These are phyloP conservation scores for Penicillium pancosmium DNA, from an alignment of 495 filamentous ascomycete species.

Conservation along the genomic window DNA sequence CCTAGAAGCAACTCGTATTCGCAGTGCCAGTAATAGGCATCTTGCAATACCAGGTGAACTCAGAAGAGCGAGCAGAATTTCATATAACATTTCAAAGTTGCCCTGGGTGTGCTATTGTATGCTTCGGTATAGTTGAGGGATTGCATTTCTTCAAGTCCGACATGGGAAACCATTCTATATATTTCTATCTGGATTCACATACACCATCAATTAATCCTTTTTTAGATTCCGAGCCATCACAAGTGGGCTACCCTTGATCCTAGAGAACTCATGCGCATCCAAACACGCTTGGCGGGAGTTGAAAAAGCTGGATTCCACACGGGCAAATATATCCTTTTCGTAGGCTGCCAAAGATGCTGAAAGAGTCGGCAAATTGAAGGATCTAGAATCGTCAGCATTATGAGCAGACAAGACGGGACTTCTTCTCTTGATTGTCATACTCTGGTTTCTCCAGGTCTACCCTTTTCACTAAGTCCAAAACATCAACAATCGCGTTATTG, in stretches of 20 bases:
- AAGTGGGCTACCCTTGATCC: slow-evolving; percentile 41
- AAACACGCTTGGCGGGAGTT: slow-evolving; percentile 62
- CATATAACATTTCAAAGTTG: too few species aligned
- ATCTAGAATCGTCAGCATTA: not conserved
- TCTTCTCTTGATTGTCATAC: slow-evolving; percentile 8
- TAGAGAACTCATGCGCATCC: slow-evolving; percentile 62
- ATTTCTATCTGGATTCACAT: too few species aligned
- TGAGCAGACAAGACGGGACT: slow-evolving; percentile 6
- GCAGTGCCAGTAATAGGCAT: too few species aligned
- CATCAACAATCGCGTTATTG: slow-evolving; percentile 61
- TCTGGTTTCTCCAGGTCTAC: slow-evolving; percentile 20
- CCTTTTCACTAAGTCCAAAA: slow-evolving; percentile 38
- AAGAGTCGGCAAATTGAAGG: slow-evolving; percentile 7
- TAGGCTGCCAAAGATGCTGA: slow-evolving; percentile 45
- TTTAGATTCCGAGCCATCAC: slow-evolving; percentile 19
- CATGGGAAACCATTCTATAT: too few species aligned
- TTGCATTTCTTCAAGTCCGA: too few species aligned
- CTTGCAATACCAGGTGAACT: too few species aligned
- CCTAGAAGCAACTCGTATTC: too few species aligned
- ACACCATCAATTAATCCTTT: not conserved
- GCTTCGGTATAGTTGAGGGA: too few species aligned
- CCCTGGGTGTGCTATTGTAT: too few species aligned
- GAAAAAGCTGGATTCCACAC: slow-evolving; percentile 54
- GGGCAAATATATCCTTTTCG: slow-evolving; percentile 52
- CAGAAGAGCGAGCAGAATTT: too few species aligned